phyloP scores from a whole-genome alignment of 176 grass and related monocot species.

The Coix lacrymajobi region DNA sequence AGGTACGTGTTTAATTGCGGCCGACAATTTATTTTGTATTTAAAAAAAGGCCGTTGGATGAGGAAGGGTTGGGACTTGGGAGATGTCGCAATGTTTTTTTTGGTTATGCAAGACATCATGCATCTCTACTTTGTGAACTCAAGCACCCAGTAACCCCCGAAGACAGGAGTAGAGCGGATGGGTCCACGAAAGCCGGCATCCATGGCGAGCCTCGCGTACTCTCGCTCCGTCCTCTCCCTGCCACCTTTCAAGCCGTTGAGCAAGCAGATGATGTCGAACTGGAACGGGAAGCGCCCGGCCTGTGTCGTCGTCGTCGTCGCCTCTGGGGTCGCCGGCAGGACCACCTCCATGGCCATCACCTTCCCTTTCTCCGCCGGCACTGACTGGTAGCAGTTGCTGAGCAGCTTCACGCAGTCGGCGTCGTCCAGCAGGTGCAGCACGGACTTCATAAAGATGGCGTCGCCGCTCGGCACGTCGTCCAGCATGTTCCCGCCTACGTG shows the following conservation, averaged over 20 bases:
- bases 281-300: not conserved
- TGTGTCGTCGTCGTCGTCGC: no score
- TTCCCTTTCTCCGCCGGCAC: not conserved
- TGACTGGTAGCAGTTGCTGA: not conserved
- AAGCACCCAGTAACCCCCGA: no score
- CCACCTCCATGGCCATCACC: not conserved
- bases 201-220: not conserved
- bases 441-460: constrained; percentile 30
- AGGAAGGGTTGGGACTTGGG: no score
- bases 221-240: not conserved
- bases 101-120: no score
- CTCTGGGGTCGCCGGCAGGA: not conserved
- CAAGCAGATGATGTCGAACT: not conserved
- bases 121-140: no score
- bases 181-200: not conserved
- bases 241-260: not conserved
- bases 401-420: not conserved
- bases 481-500: constrained; percentile 28
- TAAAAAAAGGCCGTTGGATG: no score
- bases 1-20: no score
- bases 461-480: constrained; percentile 12
- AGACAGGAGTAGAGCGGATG: no score
- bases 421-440: not conserved
- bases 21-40: no score
- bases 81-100: no score